Base-by-base conservation (phyloP, 768 basidiomycete species). In the Saitozyma podzolica region DNA sequence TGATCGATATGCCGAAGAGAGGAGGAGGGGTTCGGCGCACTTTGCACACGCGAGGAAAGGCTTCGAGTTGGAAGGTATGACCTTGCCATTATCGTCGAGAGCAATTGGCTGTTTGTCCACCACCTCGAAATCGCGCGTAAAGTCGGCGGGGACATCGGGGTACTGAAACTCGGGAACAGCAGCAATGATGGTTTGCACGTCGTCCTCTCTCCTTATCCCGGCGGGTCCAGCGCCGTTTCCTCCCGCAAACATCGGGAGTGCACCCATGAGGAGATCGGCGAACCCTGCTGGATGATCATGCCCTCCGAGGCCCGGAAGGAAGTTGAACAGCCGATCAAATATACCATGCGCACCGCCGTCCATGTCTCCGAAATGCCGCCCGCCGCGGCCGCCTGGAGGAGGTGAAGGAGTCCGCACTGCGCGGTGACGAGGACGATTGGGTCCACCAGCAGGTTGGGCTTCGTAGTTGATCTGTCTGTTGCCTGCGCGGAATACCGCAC, bases 71-170 rank as follows among this genome's bases (percentile, higher is more conserved):
- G 58, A 50, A 8, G 42, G 58, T 40, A 66, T 56, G 37, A 66
- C 66, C 41, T 65, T 62, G 6, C 72, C 72, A 6, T 73, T 65
- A 50, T 75, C 75, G 54, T 78, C 70, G 39, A 78, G 59, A 20
- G 56, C 67, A 50, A 73, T 72, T 20, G 72, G 72, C 56, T 66
- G 50, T 9, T 42, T 55, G 14, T 61, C 53, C 13, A 64, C 68
- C 52, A 63, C 55, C 42, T 77, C 76, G 57, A 73, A 73, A 54
- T 70, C 66, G n/a, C 50, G 41, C 8, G 71, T 67, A 49, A 68
- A 77, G 11, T 62, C 69, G 2, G 58, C 40, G 10, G 43, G 20
- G 11, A 63, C 47, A 11, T 61, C 49, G 8, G 58, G 50, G 45
- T 55, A 56, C 16, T 29, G 47, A 16, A 62, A 62, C 9, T 52